These are phyloP conservation scores for Colletotrichum destructivum DNA, from an alignment of 2,329 filamentous ascomycete species.

Conservation along the genomic window DNA sequence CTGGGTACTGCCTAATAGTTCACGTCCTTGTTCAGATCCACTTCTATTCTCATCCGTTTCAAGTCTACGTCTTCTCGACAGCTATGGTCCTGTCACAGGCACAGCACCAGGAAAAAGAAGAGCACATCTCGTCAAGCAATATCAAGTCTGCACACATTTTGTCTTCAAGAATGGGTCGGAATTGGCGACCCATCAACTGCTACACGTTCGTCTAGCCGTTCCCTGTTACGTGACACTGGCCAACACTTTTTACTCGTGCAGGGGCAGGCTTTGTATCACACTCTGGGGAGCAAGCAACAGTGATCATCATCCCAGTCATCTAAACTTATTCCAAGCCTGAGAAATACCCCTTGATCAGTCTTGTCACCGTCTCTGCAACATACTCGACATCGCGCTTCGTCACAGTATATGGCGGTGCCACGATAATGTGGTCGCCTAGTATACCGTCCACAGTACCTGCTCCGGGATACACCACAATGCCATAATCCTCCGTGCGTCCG, in stretches of 20 bases:
- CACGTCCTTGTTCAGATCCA: no score
- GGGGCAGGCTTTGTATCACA: neutral
- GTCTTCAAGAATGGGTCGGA: no score
- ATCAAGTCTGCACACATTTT: no score
- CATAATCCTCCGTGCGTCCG: conserved; percentile 49
- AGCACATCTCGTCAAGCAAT: no score
- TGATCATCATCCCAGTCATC: no score
- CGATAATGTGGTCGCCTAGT: conserved; percentile 77
- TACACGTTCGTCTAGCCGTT: neutral
- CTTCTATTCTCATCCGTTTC: no score
- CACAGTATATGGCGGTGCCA: conserved; percentile 79
- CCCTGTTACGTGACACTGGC: neutral
- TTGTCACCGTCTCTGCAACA: conserved; percentile 18
- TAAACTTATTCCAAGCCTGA: neutral
- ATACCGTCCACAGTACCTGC: conserved; percentile 72
- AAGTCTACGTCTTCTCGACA: no score
- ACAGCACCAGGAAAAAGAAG: no score
- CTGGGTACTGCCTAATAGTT: no score
- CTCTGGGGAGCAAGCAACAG: neutral
- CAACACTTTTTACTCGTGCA: neutral
- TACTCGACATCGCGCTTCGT: conserved; percentile 68
- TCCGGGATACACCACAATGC: conserved; percentile 73
- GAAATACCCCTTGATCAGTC: conserved; percentile 62
- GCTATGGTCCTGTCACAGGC: no score
- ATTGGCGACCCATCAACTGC: neutral